Conservation (phyloP, 495 filamentous ascomycete genomes). For the Acidiella bohemica region DNA sequence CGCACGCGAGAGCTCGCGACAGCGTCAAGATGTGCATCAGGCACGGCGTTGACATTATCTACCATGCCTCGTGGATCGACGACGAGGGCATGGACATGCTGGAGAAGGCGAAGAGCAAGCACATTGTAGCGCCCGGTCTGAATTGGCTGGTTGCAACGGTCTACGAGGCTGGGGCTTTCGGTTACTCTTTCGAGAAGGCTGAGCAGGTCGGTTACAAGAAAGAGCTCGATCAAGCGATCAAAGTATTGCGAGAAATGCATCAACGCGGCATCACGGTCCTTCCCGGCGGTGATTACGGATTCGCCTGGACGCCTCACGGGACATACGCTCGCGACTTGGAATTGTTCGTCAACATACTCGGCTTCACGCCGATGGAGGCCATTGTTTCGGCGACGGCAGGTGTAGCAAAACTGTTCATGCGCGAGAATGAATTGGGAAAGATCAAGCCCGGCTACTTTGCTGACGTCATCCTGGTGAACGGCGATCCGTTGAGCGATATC, state of each 20-base stretch:
- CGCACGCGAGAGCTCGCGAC: constrained; percentile 38
- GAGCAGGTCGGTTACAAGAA: constrained; percentile 35
- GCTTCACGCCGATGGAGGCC: constrained; percentile 38
- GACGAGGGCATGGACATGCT: constrained; percentile 37
- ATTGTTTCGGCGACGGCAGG: constrained; percentile 37
- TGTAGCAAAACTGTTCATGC: constrained; percentile 39
- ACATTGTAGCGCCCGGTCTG: constrained; percentile 36
- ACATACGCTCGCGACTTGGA: constrained; percentile 28
- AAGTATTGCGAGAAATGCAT: constrained; percentile 36
- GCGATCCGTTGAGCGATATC: constrained; percentile 37
- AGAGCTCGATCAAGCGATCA: constrained; percentile 33
- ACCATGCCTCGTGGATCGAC: constrained; percentile 39
- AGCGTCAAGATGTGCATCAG: constrained; percentile 35
- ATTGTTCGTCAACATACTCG: constrained; percentile 38
- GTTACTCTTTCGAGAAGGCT: constrained; percentile 33
- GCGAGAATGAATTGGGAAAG: constrained; percentile 36
- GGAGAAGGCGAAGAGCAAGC: constrained; percentile 33
- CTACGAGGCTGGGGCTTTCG: constrained; percentile 34
- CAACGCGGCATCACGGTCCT: constrained; percentile 35
- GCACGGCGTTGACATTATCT: constrained; percentile 39
- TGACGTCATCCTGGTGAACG: constrained; percentile 38
- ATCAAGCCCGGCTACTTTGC: constrained; percentile 37
- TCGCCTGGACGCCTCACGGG: constrained; percentile 40
- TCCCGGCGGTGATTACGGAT: constrained; percentile 41
- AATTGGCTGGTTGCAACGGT: constrained; percentile 36